phyloP scores from a whole-genome alignment of 352 stramenopile species.

The Hyphochytrium catenoides region DNA sequence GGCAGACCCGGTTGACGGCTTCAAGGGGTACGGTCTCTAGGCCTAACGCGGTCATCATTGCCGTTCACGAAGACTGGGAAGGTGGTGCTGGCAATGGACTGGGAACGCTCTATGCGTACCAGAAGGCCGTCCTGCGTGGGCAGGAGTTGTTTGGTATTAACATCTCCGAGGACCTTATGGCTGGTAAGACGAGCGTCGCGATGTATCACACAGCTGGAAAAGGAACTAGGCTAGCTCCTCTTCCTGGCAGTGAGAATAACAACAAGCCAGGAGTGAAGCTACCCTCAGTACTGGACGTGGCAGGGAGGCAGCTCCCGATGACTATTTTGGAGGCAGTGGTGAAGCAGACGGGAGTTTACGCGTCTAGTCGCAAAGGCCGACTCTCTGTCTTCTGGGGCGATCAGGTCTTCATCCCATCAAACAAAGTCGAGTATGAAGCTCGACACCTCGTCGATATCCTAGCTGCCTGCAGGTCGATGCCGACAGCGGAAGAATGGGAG shows the following conservation, averaged over 20 bases:
- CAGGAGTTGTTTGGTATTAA: conserved; percentile 62
- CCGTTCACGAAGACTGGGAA: conserved; percentile 85
- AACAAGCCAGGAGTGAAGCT: conserved; percentile 98
- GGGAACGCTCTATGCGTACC: conserved; percentile 84
- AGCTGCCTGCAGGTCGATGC: conserved; percentile 77
- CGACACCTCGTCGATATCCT: conserved; percentile 93
- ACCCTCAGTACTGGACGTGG: conserved; percentile 67
- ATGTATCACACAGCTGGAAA: conserved; percentile 96
- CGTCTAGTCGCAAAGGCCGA: conserved; percentile 69
- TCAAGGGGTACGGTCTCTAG: conserved; percentile 51
- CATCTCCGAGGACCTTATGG: conserved; percentile 42
- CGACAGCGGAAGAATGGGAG: conserved; percentile 72
- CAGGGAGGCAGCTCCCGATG: conserved; percentile 65
- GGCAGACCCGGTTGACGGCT: conserved; percentile 78
- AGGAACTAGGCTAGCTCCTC: conserved; percentile 81
- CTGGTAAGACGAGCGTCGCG: conserved; percentile 59
- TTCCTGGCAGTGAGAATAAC: conserved; percentile 93
- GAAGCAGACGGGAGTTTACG: conserved; percentile 94
- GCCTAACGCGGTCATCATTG: conserved; percentile 70
- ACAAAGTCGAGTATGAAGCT: conserved; percentile 69
- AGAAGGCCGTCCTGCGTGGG: conserved; percentile 68
- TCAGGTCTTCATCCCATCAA: conserved; percentile 91
- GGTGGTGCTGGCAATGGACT: conserved; percentile 86
- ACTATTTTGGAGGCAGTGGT: conserved; percentile 93
- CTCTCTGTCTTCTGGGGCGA: conserved; percentile 95